Evolutionary conservation across 352 stramenopile species (phyloP).

Genomic region (Halophytophthora batemanensis): DNA sequence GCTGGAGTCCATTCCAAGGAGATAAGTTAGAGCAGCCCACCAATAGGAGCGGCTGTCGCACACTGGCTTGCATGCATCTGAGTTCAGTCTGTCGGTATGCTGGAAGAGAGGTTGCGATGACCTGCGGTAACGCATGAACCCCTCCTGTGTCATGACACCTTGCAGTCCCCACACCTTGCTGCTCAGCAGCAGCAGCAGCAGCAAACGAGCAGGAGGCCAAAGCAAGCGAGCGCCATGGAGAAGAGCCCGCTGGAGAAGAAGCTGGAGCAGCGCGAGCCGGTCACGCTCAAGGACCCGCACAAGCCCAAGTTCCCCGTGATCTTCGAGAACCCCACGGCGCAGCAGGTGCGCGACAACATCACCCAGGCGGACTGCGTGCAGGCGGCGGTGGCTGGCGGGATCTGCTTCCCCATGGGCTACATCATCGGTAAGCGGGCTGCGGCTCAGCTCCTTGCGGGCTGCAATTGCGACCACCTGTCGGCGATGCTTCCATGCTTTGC

Average conservation of each 20-base stretch:
- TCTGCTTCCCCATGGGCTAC: constrained; percentile 70
- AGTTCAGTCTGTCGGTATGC: too few species aligned
- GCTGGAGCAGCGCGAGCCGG: constrained; percentile 29
- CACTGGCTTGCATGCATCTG: too few species aligned
- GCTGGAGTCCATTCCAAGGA: too few species aligned
- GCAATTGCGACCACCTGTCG: neutral
- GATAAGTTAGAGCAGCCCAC: too few species aligned
- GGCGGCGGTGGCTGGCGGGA: constrained; percentile 35
- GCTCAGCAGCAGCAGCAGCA: neutral
- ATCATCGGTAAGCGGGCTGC: constrained; percentile 42
- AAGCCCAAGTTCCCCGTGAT: constrained; percentile 69
- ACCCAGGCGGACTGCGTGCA: constrained; percentile 43
- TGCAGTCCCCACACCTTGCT: too few species aligned
- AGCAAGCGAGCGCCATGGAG: constrained; percentile 5
- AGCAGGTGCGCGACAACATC: constrained; percentile 62
- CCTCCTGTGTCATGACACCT: too few species aligned
- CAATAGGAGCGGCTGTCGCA: too few species aligned
- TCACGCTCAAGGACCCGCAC: constrained; percentile 55
- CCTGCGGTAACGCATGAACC: too few species aligned
- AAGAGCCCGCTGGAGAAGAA: constrained; percentile 14
- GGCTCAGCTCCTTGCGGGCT: neutral
- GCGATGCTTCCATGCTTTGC: neutral
- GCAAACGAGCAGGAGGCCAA: neutral
- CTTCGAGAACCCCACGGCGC: constrained; percentile 49
- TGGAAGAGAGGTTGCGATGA: too few species aligned